Percentiles rank a stretch among this genome's conserved stretches.
Evolutionary conservation across 1,284 basidiomycete species (phyloP).

Genomic region (Schizophyllum amplum): DNA sequence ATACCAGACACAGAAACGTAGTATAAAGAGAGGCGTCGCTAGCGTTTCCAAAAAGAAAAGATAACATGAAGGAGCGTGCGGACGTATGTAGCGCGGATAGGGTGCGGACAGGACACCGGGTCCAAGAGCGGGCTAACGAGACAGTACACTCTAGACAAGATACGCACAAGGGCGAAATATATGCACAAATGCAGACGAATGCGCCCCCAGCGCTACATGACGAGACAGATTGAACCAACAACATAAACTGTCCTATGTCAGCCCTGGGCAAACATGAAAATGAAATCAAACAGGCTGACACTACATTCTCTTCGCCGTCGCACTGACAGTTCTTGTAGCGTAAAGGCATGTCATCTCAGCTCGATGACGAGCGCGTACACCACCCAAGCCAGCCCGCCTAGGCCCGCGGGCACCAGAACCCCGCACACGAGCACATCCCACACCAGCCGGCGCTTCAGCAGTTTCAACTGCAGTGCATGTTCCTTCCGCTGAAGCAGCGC

Average conservation of each 20-base stretch:
- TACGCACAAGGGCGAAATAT: no score
- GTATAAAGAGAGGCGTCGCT: background rate
- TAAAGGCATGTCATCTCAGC: background rate
- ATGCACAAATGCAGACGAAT: no score
- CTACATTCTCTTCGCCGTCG: background rate
- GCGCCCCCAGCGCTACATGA: background rate
- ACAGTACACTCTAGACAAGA: no score
- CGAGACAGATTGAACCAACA: background rate
- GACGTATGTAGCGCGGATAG: background rate
- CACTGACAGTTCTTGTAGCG: no score
- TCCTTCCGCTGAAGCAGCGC: slow-evolving; percentile 71
- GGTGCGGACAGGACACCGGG: background rate
- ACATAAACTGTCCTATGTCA: background rate
- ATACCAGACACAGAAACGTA: background rate
- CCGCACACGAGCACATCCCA: slow-evolving; percentile 72
- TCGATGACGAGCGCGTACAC: background rate
- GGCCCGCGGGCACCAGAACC: slow-evolving; percentile 44
- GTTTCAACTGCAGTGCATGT: slow-evolving; percentile 54
- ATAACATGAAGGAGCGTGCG: background rate
- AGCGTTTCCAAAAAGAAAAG: background rate
- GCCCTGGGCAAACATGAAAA: background rate
- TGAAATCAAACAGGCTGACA: background rate
- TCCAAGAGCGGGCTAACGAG: background rate
- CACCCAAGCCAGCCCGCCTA: slow-evolving; percentile 45
- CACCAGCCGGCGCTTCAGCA: slow-evolving; percentile 51